Evolutionary conservation across 192 early-diverging fungal species (phyloP).

Genomic region (Globomyces pollinis-pini): DNA sequence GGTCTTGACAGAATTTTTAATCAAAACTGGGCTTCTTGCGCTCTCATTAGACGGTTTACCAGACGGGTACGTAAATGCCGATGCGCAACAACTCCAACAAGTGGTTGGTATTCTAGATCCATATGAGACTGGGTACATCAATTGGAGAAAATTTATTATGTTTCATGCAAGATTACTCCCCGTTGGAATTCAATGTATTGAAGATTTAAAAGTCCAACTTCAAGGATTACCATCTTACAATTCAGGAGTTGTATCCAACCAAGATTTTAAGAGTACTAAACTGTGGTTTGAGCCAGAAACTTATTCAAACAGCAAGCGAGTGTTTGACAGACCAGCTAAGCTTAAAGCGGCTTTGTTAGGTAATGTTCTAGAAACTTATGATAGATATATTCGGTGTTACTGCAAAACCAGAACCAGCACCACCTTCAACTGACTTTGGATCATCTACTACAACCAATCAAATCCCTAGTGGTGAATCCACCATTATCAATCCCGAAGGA

Average conservation of each 20-base stretch:
- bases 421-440: neutral
- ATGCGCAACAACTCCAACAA: conserved; percentile 39
- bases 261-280: conserved; percentile 28
- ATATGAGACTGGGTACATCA: conserved; percentile 46
- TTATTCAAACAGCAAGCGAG: conserved; percentile 9
- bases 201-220: neutral
- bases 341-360: conserved; percentile 38
- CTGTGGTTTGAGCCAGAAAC: conserved; percentile 48
- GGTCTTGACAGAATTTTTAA: conserved; percentile 38
- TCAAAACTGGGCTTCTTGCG: conserved; percentile 19
- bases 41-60: conserved; percentile 35
- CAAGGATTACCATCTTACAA: conserved; percentile 17
- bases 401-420: neutral
- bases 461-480: neutral
- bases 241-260: neutral
- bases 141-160: conserved; percentile 41
- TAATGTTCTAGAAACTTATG: conserved; percentile 1
- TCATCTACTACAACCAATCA: neutral
- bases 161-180: conserved; percentile 33
- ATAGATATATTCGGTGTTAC: conserved; percentile 7
- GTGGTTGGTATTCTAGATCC: conserved; percentile 35
- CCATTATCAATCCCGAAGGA: neutral
- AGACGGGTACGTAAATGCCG: conserved; percentile 32
- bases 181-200: conserved; percentile 9
- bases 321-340: conserved; percentile 39